phyloP scores from a whole-genome alignment of 352 stramenopile species.

The Plasmopara viticola region DNA sequence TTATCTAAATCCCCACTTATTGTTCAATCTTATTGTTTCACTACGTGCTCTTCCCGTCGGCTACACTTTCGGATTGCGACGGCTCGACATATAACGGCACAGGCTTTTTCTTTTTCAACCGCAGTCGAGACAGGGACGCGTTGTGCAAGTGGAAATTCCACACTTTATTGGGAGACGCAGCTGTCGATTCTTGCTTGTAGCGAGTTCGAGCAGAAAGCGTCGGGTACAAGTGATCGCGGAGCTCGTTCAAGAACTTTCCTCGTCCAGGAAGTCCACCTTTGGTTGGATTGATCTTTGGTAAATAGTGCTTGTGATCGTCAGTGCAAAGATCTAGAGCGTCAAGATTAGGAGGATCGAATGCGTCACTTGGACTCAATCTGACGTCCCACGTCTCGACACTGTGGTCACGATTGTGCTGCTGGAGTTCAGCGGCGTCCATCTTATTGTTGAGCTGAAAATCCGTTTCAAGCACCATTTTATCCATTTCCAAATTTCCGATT shows the following conservation, averaged over 20 bases:
- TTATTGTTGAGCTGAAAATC: constrained; percentile 14
- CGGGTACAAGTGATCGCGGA: constrained; percentile 22
- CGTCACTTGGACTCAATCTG: constrained; percentile 2
- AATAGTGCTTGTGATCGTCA: constrained; percentile 6
- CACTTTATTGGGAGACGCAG: constrained; percentile 25
- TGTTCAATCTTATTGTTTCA: not conserved
- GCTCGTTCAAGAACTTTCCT: constrained; percentile 16
- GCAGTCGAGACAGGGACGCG: constrained; percentile 58
- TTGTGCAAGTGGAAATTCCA: constrained; percentile 61
- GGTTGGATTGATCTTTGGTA: constrained; percentile 17
- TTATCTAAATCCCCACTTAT: not conserved
- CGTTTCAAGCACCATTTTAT: constrained; percentile 87
- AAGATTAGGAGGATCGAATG: constrained; percentile 6
- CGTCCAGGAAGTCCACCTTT: constrained; percentile 1
- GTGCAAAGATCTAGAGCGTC: constrained; percentile 6
- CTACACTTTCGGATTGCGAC: constrained; percentile 9
- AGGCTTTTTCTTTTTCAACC: constrained; percentile 53
- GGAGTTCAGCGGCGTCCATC: constrained; percentile 12
- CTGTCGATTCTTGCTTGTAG: constrained; percentile 5
- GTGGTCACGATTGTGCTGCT: constrained; percentile 4
- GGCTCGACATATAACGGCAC: constrained; percentile 20
- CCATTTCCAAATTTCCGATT: constrained; percentile 84
- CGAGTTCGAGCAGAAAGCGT: constrained; percentile 15
- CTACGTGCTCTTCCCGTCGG: constrained; percentile 4
- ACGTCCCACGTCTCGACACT: constrained; percentile 7